A percentile compares a stretch with the other conserved stretches of the same genome.
Evolutionary conservation across 345 rosid genomes (phyloP).

Genomic region (Corchorus capsularis): DNA sequence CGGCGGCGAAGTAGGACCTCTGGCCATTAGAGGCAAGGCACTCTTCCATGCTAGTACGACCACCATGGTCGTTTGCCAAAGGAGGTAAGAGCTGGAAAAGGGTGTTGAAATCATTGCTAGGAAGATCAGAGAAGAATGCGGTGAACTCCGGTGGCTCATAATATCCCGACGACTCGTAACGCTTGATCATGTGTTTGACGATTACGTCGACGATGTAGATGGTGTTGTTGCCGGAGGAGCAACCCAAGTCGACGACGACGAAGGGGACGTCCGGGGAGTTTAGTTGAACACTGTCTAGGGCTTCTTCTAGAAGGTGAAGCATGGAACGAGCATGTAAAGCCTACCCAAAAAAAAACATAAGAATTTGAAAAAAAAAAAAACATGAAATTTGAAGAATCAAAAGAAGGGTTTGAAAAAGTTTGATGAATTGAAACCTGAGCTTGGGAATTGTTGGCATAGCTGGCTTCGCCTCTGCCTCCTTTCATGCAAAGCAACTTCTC

Average conservation of each 20-base stretch:
- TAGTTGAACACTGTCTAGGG: constrained; percentile 71
- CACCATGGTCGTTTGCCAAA: constrained; percentile 33
- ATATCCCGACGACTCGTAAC: constrained; percentile 55
- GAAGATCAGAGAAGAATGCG: constrained; percentile 89
- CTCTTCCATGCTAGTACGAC: constrained; percentile 81
- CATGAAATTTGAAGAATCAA: neutral
- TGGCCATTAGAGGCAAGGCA: constrained; percentile 72
- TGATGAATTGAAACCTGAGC: constrained; percentile 63
- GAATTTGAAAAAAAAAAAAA: neutral
- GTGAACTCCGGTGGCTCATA: constrained; percentile 72
- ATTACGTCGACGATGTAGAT: constrained; percentile 64
- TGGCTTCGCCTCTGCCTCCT: constrained; percentile 88
- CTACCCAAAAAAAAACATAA: constrained; percentile 35
- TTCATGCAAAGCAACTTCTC: constrained; percentile 93
- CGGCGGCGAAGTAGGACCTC: constrained; percentile 80
- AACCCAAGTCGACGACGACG: constrained; percentile 87
- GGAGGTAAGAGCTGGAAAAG: constrained; percentile 91
- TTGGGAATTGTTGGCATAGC: constrained; percentile 96
- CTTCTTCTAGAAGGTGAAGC: constrained; percentile 84
- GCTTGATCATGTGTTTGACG: constrained; percentile 74
- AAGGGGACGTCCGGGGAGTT: constrained; percentile 59
- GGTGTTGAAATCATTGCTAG: constrained; percentile 93
- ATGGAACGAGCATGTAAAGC: constrained; percentile 86
- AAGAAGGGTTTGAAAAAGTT: neutral
- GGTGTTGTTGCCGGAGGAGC: constrained; percentile 83